Evolutionary conservation across 1,284 basidiomycete species (phyloP), one percentile per base, ranked within the genome.

Genomic region (Kalmanozyma brasiliensis): DNA sequence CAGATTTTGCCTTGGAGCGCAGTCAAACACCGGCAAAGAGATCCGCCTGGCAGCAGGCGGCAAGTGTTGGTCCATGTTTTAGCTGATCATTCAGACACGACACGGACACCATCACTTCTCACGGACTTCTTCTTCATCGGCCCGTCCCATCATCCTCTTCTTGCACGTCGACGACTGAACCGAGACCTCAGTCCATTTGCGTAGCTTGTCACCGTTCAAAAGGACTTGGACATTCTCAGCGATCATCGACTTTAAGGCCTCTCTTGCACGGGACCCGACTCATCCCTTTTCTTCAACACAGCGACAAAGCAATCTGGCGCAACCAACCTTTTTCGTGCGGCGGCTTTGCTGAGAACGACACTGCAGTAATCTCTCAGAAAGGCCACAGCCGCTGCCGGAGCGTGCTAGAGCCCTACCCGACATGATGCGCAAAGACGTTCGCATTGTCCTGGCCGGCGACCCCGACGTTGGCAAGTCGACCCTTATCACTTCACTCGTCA

Each of bases 401-500:
- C 62, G 51, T 37, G 62, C 62, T 49, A 34, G 42, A 37, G 41
- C 45, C 47, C 43, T 14, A 1, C 24, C 6, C n/a, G 17, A 43
- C 37, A 38, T 35, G 22, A 93, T 92, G 91, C 86, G 90, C 81
- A 88, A 90, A 83, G 92, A 94, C 87, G 91, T 94, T 49, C 88
- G 94, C 74, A 94, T 96, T 81, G 88, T 95, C 69, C 87, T 97
- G 78, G 92, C 95, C 62, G 94, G 94, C 69, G 94, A 97, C 84
- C 91, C 92, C 90, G 79, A 81, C 87, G 83, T 76, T 49, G 53
- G 73, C 46, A 80, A 80, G 58, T 78, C 78, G 10, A 75, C 80
- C 1, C 61, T 80, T 26, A 72, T 80, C 52, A 80, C 74, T 30
- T 72, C 70, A 36, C 68, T 77, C 29, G 72, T 97, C 84, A 96